Conservation (phyloP, 192 early-diverging fungal species). For the Backusella mclennaniae region DNA sequence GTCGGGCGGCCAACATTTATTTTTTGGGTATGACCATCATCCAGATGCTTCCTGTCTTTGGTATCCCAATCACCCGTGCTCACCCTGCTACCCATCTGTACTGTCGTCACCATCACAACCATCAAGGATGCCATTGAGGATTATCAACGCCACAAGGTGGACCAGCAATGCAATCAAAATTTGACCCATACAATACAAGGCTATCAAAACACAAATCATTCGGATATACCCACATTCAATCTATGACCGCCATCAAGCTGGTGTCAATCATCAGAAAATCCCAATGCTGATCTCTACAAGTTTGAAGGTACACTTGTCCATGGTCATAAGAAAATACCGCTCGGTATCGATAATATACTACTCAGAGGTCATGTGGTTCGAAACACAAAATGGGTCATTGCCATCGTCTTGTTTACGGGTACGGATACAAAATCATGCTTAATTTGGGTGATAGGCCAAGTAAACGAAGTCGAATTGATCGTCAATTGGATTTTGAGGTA, state of each 20-base stretch:
- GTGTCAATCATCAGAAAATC: slow-evolving; percentile 28
- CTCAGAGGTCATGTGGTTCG: slow-evolving; percentile 85
- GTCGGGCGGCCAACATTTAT: slow-evolving; percentile 79
- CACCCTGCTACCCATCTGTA: slow-evolving; percentile 77
- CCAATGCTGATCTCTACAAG: slow-evolving; percentile 74
- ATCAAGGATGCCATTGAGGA: slow-evolving; percentile 91
- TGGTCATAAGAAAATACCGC: slow-evolving; percentile 46
- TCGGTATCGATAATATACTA: slow-evolving; percentile 80
- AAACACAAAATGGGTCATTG: slow-evolving; percentile 91
- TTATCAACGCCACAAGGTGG: slow-evolving; percentile 80
- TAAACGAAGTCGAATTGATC: slow-evolving; percentile 72
- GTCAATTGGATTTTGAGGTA: slow-evolving; percentile 74
- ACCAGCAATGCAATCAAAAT: slow-evolving; percentile 79
- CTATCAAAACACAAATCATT: slow-evolving; percentile 49
- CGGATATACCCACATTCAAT: slow-evolving; percentile 1
- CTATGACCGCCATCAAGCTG: neutral
- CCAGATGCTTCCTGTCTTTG: slow-evolving; percentile 81
- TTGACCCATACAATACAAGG: slow-evolving; percentile 41
- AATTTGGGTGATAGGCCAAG: slow-evolving; percentile 89
- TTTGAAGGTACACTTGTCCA: slow-evolving; percentile 68
- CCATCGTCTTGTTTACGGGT: slow-evolving; percentile 82
- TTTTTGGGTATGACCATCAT: slow-evolving; percentile 83
- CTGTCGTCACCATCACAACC: slow-evolving; percentile 80
- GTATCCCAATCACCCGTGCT: slow-evolving; percentile 75
- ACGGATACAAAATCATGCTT: slow-evolving; percentile 85